Evolutionary conservation across 2,329 filamentous ascomycete species (phyloP), one percentile per base, ranked within the genome.

Genomic region (Cladosporium oxysporum): DNA sequence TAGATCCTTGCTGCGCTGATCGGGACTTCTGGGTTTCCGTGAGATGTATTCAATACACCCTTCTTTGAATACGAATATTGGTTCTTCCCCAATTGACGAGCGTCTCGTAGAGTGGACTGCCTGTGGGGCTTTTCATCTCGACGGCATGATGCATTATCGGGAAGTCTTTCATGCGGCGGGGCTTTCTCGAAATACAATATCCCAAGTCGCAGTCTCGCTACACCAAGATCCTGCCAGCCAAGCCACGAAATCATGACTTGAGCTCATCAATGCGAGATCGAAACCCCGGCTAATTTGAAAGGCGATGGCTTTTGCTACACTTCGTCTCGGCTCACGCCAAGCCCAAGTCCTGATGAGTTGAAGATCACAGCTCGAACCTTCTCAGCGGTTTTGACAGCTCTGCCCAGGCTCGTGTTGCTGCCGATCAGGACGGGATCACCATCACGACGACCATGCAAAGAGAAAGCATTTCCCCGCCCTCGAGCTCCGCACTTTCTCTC

Each of bases 241-340:
- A 62, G 59, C 59, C 59, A 53, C 47, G 41, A 26, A 28, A 11
- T 52, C 44, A 52, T 41, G 29, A 28, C n/a, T 31, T 21, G 23
- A 28, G 47, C 23, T 33, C 37, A 14, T 29, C 8, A n/a, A 47
- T 29, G 26, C 33, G 26, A 49, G 37, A 61, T 52, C 47, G 7
- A 52, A 37, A 26, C 14, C 6, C 47, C 59, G 59, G 59, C 47
- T 62, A 62, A 62, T 62, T 62, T 62, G 59, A 55, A 5, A 47
- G 29, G 52, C 26, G 18, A 21, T 31, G 29, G 23, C 12, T 16
- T 11, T 52, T 16, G 58, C 35, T 31, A 16, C 31, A n/a, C 8
- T 50, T 35, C 29, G 53, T 52, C 44, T 62, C 47, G 59, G 44
- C 44, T 53, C 29, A 21, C 44, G 29, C 31, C 44, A 37, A 52